Evolutionary conservation across 129 eudicot species (phyloP), one percentile per base, ranked within the genome.

Genomic region (Lactuca saligna): DNA sequence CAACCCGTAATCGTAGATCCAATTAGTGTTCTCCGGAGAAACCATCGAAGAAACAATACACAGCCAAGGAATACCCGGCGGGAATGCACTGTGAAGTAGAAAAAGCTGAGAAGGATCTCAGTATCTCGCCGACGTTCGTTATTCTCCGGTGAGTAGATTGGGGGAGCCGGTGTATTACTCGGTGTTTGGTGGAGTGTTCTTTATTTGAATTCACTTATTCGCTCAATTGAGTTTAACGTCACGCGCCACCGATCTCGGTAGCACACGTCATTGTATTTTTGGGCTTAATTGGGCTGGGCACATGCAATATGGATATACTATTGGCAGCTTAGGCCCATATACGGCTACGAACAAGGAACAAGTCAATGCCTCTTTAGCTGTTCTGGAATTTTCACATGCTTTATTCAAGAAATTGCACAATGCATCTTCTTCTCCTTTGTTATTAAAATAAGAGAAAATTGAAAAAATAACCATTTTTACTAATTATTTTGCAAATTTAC

Each of bases 21-120:
- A 91, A 53, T 85, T 85, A 25, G 79, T 69, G 78, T 83, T 82
- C 57, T 87, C 97, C 73, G 84, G 91, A 0, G 84, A 85, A 39
- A 83, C 87, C 95, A 87, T 90, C 61, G 54, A 66, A 68, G 71
- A 57, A 39, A 53, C 44, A 13, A 39, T 72, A 62, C 54, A 38
- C 54, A 29, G 9, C 17, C 33, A 6, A 73, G 7, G 32, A 54
- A 39, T 14, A 13, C 55, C 46, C 64, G 57, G 57, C 44, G 34
- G 14, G 44, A 58, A 37, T 53, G 57, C 4, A 54, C 50, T 42
- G 63, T 16, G 6, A 39, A 54, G 63, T 37, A 17, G 63, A 37
- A 8, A 2, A 50, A 62, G 31, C 20, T 9, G 68, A 29, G 17
- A 37, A 10, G 12, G 55, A 61, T 61, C 5, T 61, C 31, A 3